A percentile compares a stretch with the other conserved stretches of the same genome.
Evolutionary conservation across 2,329 filamentous ascomycete genomes (phyloP).

Genomic region (Lecanosticta acicola): DNA sequence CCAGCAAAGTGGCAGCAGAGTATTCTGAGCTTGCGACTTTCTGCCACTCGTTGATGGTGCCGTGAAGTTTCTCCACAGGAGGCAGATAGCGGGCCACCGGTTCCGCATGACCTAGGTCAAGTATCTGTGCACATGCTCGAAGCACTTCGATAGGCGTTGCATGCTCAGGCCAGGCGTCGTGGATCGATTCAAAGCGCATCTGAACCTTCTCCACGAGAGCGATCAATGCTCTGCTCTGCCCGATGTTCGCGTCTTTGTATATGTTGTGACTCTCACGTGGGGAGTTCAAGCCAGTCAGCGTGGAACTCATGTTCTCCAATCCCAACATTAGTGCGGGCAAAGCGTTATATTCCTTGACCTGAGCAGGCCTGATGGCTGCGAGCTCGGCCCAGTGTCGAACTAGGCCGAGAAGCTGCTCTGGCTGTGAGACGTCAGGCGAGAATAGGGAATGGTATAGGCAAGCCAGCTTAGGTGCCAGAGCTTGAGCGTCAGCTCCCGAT

Average conservation of each 20-base stretch:
- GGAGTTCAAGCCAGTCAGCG: background rate
- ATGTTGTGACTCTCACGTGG: conserved; percentile 56
- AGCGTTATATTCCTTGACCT: background rate
- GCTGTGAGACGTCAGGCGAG: background rate
- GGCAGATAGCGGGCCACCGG: conserved; percentile 82
- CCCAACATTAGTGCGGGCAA: background rate
- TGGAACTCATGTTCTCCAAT: background rate
- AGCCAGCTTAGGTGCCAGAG: conserved; percentile 22
- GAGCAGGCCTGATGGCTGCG: background rate
- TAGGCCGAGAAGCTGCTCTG: conserved; percentile 16
- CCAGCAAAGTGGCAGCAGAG: conserved; percentile 63
- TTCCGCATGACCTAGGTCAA: conserved; percentile 71
- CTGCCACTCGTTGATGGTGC: conserved; percentile 88
- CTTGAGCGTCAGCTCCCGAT: conserved; percentile 12
- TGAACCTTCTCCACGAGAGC: conserved; percentile 63
- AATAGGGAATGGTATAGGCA: conserved; percentile 20
- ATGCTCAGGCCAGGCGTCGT: conserved; percentile 61
- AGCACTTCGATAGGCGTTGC: conserved; percentile 77
- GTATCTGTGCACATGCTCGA: conserved; percentile 64
- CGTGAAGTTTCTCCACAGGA: conserved; percentile 81
- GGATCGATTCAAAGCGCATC: conserved; percentile 65
- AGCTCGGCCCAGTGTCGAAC: conserved; percentile 7
- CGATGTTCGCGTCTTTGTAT: conserved; percentile 74
- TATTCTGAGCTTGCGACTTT: conserved; percentile 79
- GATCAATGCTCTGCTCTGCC: conserved; percentile 69